Evolutionary conservation across 1,139 yeast species (phyloP).

Genomic region (Cylindricascospora bacillispora): DNA sequence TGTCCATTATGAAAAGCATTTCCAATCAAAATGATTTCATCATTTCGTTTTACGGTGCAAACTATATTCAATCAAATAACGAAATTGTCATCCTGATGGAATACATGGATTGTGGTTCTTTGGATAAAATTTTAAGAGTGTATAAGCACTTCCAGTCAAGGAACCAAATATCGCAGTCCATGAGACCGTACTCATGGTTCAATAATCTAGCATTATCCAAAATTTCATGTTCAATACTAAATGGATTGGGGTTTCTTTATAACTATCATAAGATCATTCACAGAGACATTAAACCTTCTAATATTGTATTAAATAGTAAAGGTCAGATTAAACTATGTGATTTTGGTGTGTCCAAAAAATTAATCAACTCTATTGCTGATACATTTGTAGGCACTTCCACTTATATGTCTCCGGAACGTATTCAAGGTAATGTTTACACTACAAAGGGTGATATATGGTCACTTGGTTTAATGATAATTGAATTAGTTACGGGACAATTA

Average conservation of each 20-base stretch:
- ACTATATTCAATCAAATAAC: slow-evolving; percentile 26
- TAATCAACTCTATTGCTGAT: slow-evolving; percentile 86
- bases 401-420: slow-evolving; percentile 96
- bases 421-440: slow-evolving; percentile 86
- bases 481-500: slow-evolving; percentile 69
- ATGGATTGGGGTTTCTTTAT: slow-evolving; percentile 73
- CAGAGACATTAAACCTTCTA: slow-evolving; percentile 86
- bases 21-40: slow-evolving; percentile 64
- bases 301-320: slow-evolving; percentile 63
- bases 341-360: slow-evolving; percentile 86
- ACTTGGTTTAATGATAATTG: slow-evolving; percentile 77
- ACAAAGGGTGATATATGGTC: slow-evolving; percentile 97
- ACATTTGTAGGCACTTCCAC: slow-evolving; percentile 97
- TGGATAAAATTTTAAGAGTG: slow-evolving; percentile 58
- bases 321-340: slow-evolving; percentile 83
- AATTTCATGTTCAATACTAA: slow-evolving; percentile 62
- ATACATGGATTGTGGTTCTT: slow-evolving; percentile 87
- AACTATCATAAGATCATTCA: slow-evolving; percentile 78
- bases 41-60: slow-evolving; percentile 85
- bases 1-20: slow-evolving; percentile 85
- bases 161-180: slow-evolving; percentile 1
- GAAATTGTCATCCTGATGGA: slow-evolving; percentile 73
- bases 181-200: slow-evolving; percentile 32
- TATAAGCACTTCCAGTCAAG: slow-evolving; percentile 19
- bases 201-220: slow-evolving; percentile 62